A percentile compares a stretch with the other conserved stretches of the same genome.
Conservation (phyloP, 2,329 filamentous ascomycete species). For the Ramichloridium luteum region DNA sequence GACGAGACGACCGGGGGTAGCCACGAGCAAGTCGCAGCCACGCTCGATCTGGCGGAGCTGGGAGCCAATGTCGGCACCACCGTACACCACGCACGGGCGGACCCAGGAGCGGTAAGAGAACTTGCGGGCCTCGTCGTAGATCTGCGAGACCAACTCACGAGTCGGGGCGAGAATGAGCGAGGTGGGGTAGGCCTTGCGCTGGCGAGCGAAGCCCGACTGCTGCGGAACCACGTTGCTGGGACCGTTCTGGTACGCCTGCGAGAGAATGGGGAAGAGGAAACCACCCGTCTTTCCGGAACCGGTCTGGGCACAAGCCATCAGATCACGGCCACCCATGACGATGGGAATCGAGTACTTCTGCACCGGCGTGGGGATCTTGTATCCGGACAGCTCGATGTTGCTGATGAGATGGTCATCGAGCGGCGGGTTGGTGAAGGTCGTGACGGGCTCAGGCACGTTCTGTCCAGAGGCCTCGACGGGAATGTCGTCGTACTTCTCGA, state of each 20-base stretch:
- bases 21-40: conserved; percentile 92
- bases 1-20: conserved; percentile 91
- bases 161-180: conserved; percentile 92
- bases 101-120: conserved; percentile 99
- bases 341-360: conserved; percentile 99
- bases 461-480: conserved; percentile 93
- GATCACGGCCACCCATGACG: conserved; percentile 91
- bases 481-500: conserved; percentile 99
- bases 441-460: conserved; percentile 83
- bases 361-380: conserved; percentile 91
- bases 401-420: conserved; percentile 83
- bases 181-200: conserved; percentile 96
- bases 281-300: conserved; percentile 99
- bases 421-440: conserved; percentile 83
- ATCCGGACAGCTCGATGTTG: conserved; percentile 90
- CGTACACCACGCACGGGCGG: conserved; percentile 94
- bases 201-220: conserved; percentile 69
- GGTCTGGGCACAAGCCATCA: conserved; percentile 99
- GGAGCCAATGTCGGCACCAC: conserved; percentile 95
- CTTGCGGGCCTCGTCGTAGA: conserved; percentile 94
- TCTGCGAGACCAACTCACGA: conserved; percentile 96
- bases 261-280: conserved; percentile 97
- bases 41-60: conserved; percentile 97
- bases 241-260: conserved; percentile 88
- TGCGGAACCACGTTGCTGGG: conserved; percentile 57